Percentiles rank a stretch among this genome's conserved stretches.
These are phyloP conservation scores for Pleurotus tuoliensis DNA, from an alignment of 768 basidiomycete genomes.

Conservation along the genomic window DNA sequence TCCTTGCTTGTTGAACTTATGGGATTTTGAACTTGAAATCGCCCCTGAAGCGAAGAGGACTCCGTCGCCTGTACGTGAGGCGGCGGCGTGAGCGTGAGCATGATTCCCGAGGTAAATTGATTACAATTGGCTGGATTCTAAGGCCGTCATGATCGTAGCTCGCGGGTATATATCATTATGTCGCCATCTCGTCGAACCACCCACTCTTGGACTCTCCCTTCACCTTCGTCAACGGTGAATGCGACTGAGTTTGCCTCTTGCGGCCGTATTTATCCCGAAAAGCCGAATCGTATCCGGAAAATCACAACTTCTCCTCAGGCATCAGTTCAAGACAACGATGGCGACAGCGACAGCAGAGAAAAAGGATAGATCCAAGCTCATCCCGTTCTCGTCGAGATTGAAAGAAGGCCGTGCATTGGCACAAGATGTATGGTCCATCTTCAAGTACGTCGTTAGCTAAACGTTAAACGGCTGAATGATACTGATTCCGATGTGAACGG, in stretches of 20 bases:
- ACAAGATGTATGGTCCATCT: constrained; percentile 90
- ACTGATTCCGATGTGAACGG: constrained; percentile 9
- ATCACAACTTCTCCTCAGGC: background rate
- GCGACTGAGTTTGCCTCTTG: background rate
- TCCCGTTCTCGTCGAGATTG: constrained; percentile 71
- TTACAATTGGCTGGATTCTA: background rate
- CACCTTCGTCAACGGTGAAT: background rate
- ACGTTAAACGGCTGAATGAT: background rate
- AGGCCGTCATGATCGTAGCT: background rate
- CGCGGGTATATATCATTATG: background rate
- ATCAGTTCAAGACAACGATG: background rate
- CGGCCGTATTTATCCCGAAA: constrained; percentile 1
- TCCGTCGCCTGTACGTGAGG: no score
- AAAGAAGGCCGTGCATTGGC: constrained; percentile 72
- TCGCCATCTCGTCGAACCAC: background rate
- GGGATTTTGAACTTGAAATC: no score
- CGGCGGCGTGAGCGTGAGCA: no score
- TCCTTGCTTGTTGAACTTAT: no score
- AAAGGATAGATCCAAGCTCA: constrained; percentile 43
- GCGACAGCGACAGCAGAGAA: background rate
- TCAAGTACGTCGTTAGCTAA: constrained; percentile 49
- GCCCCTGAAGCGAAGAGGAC: no score
- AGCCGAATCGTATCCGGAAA: background rate
- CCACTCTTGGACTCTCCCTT: background rate
- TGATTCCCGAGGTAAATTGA: no score